Conservation (phyloP, 192 early-diverging fungal species). For the Martensiomyces pterosporus region DNA sequence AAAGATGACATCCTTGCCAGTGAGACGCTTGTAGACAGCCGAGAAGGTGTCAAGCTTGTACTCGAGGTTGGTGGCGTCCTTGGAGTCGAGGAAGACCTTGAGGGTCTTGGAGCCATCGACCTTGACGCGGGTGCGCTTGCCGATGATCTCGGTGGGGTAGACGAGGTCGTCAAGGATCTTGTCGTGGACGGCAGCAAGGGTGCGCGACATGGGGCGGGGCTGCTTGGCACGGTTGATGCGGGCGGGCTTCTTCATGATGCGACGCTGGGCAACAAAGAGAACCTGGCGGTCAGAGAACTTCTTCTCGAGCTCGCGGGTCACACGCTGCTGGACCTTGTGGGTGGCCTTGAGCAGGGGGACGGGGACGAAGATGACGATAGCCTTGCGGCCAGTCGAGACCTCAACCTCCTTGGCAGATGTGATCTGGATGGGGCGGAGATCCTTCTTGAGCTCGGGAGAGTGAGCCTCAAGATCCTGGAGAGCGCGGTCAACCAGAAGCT, state of each 20-base stretch:
- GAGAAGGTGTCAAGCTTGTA: constrained; percentile 99
- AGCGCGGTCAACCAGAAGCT: constrained; percentile 93
- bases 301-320: constrained; percentile 99
- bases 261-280: constrained; percentile 89
- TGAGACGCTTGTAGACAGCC: constrained; percentile 90
- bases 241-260: constrained; percentile 91
- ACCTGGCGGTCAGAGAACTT: constrained; percentile 99
- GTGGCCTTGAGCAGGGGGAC: constrained; percentile 90
- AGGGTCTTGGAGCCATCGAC: constrained; percentile 90
- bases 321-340: constrained; percentile 94
- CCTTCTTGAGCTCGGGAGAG: constrained; percentile 95
- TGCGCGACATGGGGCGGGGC: constrained; percentile 92
- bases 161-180: constrained; percentile 96
- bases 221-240: constrained; percentile 88
- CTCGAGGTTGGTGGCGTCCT: constrained; percentile 95
- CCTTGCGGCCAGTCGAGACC: constrained; percentile 91
- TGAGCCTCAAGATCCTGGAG: constrained; percentile 93
- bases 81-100: constrained; percentile 97
- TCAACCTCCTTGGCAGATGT: constrained; percentile 95
- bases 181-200: constrained; percentile 94
- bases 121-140: constrained; percentile 96
- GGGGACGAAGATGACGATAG: constrained; percentile 95
- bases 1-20: constrained; percentile 98
- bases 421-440: constrained; percentile 93
- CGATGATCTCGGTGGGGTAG: constrained; percentile 98